These are phyloP conservation scores for Wickerhamomyces bovis DNA, from an alignment of 805 yeast species.

Conservation along the genomic window DNA sequence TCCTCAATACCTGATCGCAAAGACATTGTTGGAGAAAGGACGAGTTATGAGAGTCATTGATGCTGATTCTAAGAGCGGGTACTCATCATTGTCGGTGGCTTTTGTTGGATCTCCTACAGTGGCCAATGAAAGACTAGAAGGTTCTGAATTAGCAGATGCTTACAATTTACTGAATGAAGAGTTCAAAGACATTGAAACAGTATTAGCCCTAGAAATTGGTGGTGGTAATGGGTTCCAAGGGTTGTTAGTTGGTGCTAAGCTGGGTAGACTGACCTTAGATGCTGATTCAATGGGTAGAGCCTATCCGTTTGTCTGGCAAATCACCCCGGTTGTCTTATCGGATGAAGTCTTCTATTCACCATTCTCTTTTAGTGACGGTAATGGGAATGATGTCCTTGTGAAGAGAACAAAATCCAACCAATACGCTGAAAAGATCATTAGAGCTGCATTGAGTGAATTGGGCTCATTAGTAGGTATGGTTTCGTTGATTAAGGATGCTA, in stretches of 20 bases:
- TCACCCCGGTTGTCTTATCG: slow-evolving; percentile 28
- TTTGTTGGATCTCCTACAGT: slow-evolving; percentile 45
- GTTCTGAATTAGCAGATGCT: slow-evolving; percentile 32
- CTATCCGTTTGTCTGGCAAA: slow-evolving; percentile 40
- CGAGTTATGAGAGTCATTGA: slow-evolving; percentile 30
- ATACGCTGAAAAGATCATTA: slow-evolving; percentile 30
- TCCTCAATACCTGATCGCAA: slow-evolving; percentile 29
- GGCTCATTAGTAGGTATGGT: slow-evolving; percentile 34
- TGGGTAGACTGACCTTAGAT: slow-evolving; percentile 29
- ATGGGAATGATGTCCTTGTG: slow-evolving; percentile 31
- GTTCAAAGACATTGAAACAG: slow-evolving; percentile 29
- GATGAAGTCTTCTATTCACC: slow-evolving; percentile 20
- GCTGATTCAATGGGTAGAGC: slow-evolving; percentile 44
- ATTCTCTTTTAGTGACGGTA: slow-evolving; percentile 34
- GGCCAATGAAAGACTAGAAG: slow-evolving; percentile 35
- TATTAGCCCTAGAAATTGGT: slow-evolving; percentile 36
- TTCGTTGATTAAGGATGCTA: slow-evolving; percentile 28
- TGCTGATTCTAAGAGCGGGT: slow-evolving; percentile 5
- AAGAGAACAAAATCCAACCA: slow-evolving; percentile 27
- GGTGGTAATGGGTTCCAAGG: slow-evolving; percentile 35
- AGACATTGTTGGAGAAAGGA: slow-evolving; percentile 31
- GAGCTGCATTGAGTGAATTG: slow-evolving; percentile 37
- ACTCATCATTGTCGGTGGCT: slow-evolving; percentile 25
- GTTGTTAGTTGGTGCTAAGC: slow-evolving; percentile 24
- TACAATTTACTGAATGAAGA: slow-evolving; percentile 22